Evolutionary conservation across 139 green algal genomes (phyloP), one percentile per base, ranked within the genome.

Genomic region (Limnomonas spitsbergensis): DNA sequence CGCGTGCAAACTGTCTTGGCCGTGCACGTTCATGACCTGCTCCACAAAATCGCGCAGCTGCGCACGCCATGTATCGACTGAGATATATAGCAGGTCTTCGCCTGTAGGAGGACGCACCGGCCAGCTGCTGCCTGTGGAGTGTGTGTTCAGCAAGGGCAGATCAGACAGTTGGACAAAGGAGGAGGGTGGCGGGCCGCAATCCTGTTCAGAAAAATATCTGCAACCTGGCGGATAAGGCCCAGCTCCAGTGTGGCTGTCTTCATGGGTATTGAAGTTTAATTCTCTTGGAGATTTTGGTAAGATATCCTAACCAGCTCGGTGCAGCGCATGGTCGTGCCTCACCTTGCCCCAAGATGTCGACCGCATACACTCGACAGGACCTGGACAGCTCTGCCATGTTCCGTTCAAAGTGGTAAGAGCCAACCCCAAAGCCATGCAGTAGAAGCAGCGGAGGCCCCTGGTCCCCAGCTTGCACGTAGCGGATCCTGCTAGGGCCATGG

Each of bases 311-410:
- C n/a, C n/a, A n/a, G n/a, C n/a, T n/a, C n/a, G n/a, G n/a, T n/a
- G n/a, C n/a, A n/a, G n/a, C n/a, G 9, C n/a, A 9, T 61, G 47
- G 14, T 29, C 85, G 78, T 86, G 42, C 69, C 82, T 53, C 31
- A 40, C 88, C 88, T 73, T 90, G 85, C 0, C 88, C 88, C 53
- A 87, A 35, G n/a, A 90, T 53, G 71, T 92, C 88, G 2, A 90
- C 35, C 2, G 88, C 80, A 38, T 79, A 92, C 29, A 82, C 69
- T 34, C 74, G 69, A 61, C 82, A 73, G n/a, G 80, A 56, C 9
- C 53, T 52, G 14, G 75, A 66, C 26, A 90, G 76, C 56, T 69
- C 69, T 24, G 37, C 29, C 2, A 88, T 53, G 61, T 90, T 87
- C 31, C 80, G 69, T 14, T 85, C 73, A 75, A 88, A 92, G 80